These are phyloP conservation scores for Phytophthora citrophthora DNA, from an alignment of 352 stramenopile genomes.

Conservation along the genomic window DNA sequence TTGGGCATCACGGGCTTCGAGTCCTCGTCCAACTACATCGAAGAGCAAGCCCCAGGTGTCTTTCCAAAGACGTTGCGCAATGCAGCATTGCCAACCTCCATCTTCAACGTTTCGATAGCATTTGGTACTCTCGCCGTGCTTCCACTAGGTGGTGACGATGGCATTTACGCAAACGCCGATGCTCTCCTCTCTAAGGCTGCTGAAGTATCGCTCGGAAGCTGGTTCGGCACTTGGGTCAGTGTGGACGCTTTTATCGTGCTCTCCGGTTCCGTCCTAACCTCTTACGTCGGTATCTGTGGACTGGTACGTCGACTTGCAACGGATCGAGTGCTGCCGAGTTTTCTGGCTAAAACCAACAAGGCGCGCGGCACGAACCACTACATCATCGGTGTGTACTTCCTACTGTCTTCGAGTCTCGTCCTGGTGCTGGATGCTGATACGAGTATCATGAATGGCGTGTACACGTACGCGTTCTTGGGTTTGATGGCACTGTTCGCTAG, in stretches of 20 bases:
- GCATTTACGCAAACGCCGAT: slow-evolving; percentile 39
- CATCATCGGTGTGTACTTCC: slow-evolving; percentile 76
- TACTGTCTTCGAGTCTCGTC: slow-evolving; percentile 63
- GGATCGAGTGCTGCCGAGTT: slow-evolving; percentile 61
- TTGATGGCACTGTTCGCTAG: slow-evolving; percentile 86
- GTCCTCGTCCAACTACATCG: slow-evolving; percentile 86
- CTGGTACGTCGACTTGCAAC: slow-evolving; percentile 73
- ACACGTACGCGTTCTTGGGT: slow-evolving; percentile 84
- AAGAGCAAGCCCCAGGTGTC: slow-evolving; percentile 82
- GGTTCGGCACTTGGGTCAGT: slow-evolving; percentile 54
- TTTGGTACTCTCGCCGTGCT: slow-evolving; percentile 72
- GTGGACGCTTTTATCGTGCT: slow-evolving; percentile 91
- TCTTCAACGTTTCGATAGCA: slow-evolving; percentile 86
- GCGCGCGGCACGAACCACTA: slow-evolving; percentile 70
- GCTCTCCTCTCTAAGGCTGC: too few species aligned
- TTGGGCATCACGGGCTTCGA: slow-evolving; percentile 92
- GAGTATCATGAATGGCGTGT: slow-evolving; percentile 76
- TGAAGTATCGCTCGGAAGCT: slow-evolving; percentile 21
- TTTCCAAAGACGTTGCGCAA: slow-evolving; percentile 77
- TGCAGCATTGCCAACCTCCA: slow-evolving; percentile 63
- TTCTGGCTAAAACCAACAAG: slow-evolving; percentile 56
- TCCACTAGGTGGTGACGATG: slow-evolving; percentile 45
- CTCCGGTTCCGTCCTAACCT: slow-evolving; percentile 78
- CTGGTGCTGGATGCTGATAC: slow-evolving; percentile 74
- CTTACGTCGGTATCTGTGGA: slow-evolving; percentile 80